Conservation (phyloP, 202 grass and related monocot species). For the Schoenoplectus tabernaemontani region DNA sequence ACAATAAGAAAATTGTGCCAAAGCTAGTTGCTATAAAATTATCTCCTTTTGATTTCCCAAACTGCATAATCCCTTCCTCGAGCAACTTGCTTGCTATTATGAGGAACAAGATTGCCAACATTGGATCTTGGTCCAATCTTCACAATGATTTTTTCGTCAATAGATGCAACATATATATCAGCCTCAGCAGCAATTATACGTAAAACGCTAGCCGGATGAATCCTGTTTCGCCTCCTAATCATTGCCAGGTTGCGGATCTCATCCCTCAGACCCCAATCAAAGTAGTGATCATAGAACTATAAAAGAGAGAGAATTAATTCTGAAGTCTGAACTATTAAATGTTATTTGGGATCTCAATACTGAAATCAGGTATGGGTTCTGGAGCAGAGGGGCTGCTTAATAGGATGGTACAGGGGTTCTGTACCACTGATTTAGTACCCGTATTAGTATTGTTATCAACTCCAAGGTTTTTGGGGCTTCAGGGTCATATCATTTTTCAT, state of each 20-base stretch:
- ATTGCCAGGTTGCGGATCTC: constrained; percentile 23
- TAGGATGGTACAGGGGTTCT: not conserved
- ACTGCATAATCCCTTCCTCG: constrained; percentile 21
- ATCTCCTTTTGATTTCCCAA: constrained; percentile 25
- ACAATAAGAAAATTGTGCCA: not conserved
- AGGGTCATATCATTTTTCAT: not conserved
- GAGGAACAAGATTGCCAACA: constrained; percentile 6
- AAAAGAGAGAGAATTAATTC: not conserved
- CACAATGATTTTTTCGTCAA: constrained; percentile 26
- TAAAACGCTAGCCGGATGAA: constrained; percentile 23
- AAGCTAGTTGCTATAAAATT: not conserved
- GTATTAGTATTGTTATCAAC: not conserved
- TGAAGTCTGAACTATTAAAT: not conserved
- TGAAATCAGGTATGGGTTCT: not conserved
- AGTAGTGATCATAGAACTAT: constrained; percentile 70
- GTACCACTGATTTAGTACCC: not conserved
- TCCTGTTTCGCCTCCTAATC: constrained; percentile 16
- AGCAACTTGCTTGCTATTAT: constrained; percentile 9
- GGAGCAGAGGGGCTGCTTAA: not conserved
- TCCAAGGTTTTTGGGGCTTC: not conserved
- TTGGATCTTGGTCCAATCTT: constrained; percentile 27
- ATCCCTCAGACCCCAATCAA: constrained; percentile 49
- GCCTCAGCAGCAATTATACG: constrained; percentile 29
- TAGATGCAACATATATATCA: constrained; percentile 28
- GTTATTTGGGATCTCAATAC: not conserved